Evolutionary conservation across 2,329 filamentous ascomycete genomes (phyloP).

Genomic region (Achaetomium macrosporum): DNA sequence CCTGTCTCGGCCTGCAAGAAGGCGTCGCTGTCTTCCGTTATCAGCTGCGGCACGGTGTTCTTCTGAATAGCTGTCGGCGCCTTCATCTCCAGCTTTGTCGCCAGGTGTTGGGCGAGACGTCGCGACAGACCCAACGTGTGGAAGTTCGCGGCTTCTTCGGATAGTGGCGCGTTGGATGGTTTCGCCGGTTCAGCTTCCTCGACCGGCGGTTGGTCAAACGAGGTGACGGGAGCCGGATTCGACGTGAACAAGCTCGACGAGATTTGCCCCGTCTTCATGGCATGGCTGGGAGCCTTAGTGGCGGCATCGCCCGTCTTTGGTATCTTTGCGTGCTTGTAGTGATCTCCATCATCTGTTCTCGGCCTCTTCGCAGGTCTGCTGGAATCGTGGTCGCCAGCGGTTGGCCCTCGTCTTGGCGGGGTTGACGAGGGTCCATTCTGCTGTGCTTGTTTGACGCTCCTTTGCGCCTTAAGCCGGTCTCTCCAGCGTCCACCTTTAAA

Average conservation of each 20-base stretch:
- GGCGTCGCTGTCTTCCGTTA: conserved; percentile 77
- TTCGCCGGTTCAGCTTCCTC: conserved; percentile 51
- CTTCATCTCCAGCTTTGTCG: conserved; percentile 80
- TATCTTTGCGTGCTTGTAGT: conserved; percentile 25
- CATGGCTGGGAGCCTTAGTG: conserved; percentile 26
- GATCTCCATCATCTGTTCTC: conserved; percentile 24
- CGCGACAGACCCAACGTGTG: conserved; percentile 77
- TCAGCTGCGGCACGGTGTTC: conserved; percentile 73
- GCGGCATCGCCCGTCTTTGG: conserved; percentile 25
- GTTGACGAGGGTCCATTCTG: conserved; percentile 25
- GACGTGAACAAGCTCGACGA: conserved; percentile 90
- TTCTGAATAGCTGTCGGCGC: conserved; percentile 94
- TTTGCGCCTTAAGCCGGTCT: conserved; percentile 76
- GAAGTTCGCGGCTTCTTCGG: conserved; percentile 79
- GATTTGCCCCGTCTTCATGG: conserved; percentile 39
- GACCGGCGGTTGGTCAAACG: conserved; percentile 44
- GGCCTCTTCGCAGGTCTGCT: conserved; percentile 26
- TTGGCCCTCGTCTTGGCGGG: conserved; percentile 19
- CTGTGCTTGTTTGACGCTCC: conserved; percentile 39
- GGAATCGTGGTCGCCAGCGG: conserved; percentile 21
- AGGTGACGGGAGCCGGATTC: conserved; percentile 70
- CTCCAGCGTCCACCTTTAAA: conserved; percentile 93
- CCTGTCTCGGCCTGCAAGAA: conserved; percentile 97
- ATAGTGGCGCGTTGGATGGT: conserved; percentile 85
- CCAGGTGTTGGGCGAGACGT: conserved; percentile 72